phyloP scores from a whole-genome alignment of 2,329 filamentous ascomycete genomes.

The Aspergillus eucalypticola region DNA sequence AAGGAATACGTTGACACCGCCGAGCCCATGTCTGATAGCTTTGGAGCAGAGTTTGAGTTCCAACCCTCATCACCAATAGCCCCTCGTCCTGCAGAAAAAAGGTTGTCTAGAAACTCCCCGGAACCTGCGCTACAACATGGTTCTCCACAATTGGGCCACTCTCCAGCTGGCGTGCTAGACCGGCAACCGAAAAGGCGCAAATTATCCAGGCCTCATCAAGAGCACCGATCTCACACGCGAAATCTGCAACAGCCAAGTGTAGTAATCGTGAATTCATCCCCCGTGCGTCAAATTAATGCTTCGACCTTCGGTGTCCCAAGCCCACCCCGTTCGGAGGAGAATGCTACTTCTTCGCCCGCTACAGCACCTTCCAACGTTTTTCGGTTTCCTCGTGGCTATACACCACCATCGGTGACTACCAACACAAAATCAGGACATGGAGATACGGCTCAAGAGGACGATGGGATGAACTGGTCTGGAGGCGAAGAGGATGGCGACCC shows the following conservation, averaged over 20 bases:
- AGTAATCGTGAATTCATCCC: slow-evolving; percentile 28
- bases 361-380: slow-evolving; percentile 31
- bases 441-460: slow-evolving; percentile 21
- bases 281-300: slow-evolving; percentile 6
- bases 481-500: slow-evolving; percentile 17
- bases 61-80: slow-evolving; percentile 30
- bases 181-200: slow-evolving; percentile 41
- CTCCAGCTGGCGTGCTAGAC: background rate
- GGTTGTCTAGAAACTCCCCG: background rate
- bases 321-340: slow-evolving; percentile 39
- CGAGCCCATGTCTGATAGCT: slow-evolving; percentile 35
- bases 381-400: slow-evolving; percentile 39
- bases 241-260: slow-evolving; percentile 23
- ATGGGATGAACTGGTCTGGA: slow-evolving; percentile 15
- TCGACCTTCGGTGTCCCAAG: slow-evolving; percentile 40
- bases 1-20: slow-evolving; percentile 36
- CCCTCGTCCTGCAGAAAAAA: slow-evolving; percentile 3
- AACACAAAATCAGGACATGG: slow-evolving; percentile 24
- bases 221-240: slow-evolving; percentile 11
- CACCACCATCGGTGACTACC: slow-evolving; percentile 30
- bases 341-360: slow-evolving; percentile 29
- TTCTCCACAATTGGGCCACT: slow-evolving; percentile 4
- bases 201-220: slow-evolving; percentile 24
- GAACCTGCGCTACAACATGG: background rate
- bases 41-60: slow-evolving; percentile 32